These are phyloP conservation scores for Crucibulum laeve DNA, from an alignment of 768 basidiomycete genomes.

Conservation along the genomic window DNA sequence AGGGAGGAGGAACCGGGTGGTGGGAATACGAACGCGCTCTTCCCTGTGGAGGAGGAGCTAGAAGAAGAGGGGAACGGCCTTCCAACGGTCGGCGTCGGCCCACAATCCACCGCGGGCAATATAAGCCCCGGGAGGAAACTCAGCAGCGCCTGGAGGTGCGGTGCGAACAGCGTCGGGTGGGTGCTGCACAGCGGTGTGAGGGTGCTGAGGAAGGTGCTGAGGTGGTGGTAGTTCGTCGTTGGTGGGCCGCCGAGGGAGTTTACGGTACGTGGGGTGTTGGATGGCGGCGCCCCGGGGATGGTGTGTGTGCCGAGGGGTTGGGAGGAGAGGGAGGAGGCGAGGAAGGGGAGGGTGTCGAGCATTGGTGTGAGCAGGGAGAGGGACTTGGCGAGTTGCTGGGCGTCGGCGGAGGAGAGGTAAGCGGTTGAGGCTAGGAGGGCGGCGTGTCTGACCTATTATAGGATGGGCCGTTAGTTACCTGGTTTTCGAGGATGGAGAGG, in stretches of 20 bases:
- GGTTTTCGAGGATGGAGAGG: too few species aligned
- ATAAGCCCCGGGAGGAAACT: constrained; percentile 69
- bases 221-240: constrained; percentile 40
- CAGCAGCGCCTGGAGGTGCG: constrained; percentile 65
- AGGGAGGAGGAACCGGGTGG: constrained; percentile 16
- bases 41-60: constrained; percentile 13
- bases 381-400: constrained; percentile 56
- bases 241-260: too few species aligned
- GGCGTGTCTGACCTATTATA: constrained; percentile 61
- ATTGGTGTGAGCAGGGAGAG: constrained; percentile 62
- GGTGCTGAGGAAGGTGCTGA: constrained; percentile 62
- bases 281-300: constrained; percentile 3
- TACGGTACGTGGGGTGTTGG: constrained; percentile 7
- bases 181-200: constrained; percentile 68
- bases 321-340: constrained; percentile 34
- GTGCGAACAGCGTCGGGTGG: constrained; percentile 67
- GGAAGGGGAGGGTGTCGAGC: constrained; percentile 67
- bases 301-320: constrained; percentile 18
- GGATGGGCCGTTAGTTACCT: neutral
- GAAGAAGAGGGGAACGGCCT: constrained; percentile 36
- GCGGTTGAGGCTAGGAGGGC: constrained; percentile 67
- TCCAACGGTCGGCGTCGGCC: constrained; percentile 45
- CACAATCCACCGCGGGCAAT: constrained; percentile 50
- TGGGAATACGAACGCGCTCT: constrained; percentile 37
- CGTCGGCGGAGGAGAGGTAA: constrained; percentile 62